Evolutionary conservation across 306 rosid genomes (phyloP).

Genomic region (Nissolia schottii): DNA sequence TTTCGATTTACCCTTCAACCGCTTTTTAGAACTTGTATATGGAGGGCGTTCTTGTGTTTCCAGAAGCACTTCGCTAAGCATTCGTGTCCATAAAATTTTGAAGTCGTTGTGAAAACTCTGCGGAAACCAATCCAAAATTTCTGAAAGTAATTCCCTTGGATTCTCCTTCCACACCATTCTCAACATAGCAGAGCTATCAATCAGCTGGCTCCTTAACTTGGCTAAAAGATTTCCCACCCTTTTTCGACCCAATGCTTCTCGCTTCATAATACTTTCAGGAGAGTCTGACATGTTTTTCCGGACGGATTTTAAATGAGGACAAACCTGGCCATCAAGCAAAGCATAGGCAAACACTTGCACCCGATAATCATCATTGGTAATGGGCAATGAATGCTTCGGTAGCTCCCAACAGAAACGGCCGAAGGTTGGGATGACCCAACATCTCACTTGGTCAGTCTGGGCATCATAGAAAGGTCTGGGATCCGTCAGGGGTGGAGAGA

Average conservation of each 20-base stretch:
- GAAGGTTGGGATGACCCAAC: slow-evolving; percentile 60
- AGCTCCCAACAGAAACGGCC: slow-evolving; percentile 87
- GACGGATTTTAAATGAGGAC: slow-evolving; percentile 60
- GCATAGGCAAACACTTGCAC: slow-evolving; percentile 64
- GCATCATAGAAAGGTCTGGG: slow-evolving; percentile 69
- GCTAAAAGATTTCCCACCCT: slow-evolving; percentile 71
- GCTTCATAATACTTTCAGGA: slow-evolving; percentile 68
- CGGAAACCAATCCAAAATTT: slow-evolving; percentile 82
- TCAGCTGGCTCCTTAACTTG: slow-evolving; percentile 40
- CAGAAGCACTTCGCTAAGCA: slow-evolving; percentile 51
- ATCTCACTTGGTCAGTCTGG: slow-evolving; percentile 52
- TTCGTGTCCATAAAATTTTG: slow-evolving; percentile 56
- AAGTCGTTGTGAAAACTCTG: slow-evolving; percentile 50
- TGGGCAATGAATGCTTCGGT: slow-evolving; percentile 50
- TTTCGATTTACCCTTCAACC: slow-evolving; percentile 31
- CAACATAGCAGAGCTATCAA: slow-evolving; percentile 50
- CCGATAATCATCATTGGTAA: slow-evolving; percentile 33
- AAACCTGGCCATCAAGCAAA: slow-evolving; percentile 84
- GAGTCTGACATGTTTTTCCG: slow-evolving; percentile 63
- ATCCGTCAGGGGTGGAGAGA: slow-evolving; percentile 56
- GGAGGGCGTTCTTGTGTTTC: slow-evolving; percentile 41
- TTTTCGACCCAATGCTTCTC: slow-evolving; percentile 69
- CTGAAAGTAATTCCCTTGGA: slow-evolving; percentile 56
- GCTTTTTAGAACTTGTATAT: slow-evolving; percentile 12
- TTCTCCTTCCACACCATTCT: slow-evolving; percentile 70